Base-by-base conservation (phyloP, 2,329 filamentous ascomycete genomes). In the Colletotrichum acutatum region DNA sequence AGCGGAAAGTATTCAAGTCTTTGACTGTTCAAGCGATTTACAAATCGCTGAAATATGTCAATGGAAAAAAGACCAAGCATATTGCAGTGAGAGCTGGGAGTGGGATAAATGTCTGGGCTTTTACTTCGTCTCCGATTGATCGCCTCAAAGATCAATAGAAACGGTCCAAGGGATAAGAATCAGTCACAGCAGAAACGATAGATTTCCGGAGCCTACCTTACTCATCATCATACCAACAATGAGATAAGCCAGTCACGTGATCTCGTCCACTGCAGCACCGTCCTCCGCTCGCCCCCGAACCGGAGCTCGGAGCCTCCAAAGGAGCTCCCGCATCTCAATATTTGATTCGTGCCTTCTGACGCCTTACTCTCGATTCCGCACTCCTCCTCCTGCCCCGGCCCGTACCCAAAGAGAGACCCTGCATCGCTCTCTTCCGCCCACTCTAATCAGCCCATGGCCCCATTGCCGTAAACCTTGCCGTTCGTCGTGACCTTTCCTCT, bases 341-440 rank as follows among this genome's bases (percentile, higher is more conserved):
- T 19, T 49, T 60, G 59, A 70, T 72, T 69, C 70, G 70, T 65
- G 70, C 66, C 26, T 64, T 49, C 57, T 46, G 42, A 49, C 42
- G 42, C 42, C 42, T 49, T 49, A n/a, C 37, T 7, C 16, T 49
- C 42, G 11, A 34, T 34, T 34, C 32, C 32, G 32, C 32, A 5
- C 32, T 34, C 32, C 32, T 34, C 7, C 42, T n/a, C 42, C 42
- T 34, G n/a, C 68, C 63, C 32, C 42, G 16, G 49, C 16, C 12
- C 16, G 12, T 37, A 53, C 32, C 42, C 42, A 49, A 32, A 54
- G 30, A 49, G 42, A 63, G 30, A 37, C 61, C 46, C 22, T 62
- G 19, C 46, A 66, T 24, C 30, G 4, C 19, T 34, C 6, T 4
- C 9, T 42, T 42, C 37, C 37, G 37, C 16, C 42, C 26, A 52